Evolutionary conservation across 345 rosid species (phyloP), one percentile per base, ranked within the genome.

Genomic region (Ailanthus altissimus): DNA sequence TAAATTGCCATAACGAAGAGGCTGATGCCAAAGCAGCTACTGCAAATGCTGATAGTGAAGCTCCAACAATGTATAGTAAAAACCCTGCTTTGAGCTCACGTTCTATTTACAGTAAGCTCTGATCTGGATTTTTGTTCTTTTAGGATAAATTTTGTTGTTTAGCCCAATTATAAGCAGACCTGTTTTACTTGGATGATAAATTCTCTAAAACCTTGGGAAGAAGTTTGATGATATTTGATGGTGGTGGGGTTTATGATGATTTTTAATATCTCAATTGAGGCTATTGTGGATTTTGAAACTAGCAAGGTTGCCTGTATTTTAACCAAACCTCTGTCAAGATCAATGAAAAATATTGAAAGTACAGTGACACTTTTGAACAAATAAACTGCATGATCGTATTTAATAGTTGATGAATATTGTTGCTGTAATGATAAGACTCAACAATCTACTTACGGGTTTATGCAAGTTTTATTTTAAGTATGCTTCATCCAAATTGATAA

Each of bases 11-110:
- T 66, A 83, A 88, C 58, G 98, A 96, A 88, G 97, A 96, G 83
- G 95, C 87, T 28, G 86, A 86, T 26, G 97, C 97, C n/a, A 87
- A 81, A 85, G 85, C 85, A 67, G 97, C 98, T 6, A 91, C 97
- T 73, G 64, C 80, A 2, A 56, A 70, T 85, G 91, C 94, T 0
- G 86, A 92, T 45, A 81, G 75, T 70, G 94, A 91, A 80, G 93
- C 93, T 80, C 92, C 94, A 26, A 93, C 99, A 77, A 96, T 95
- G 99, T 93, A 90, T 46, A 67, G 49, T 61, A 57, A 11, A 15
- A 38, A 67, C 73, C 83, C 65, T 79, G 84, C 79, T 84, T 86
- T 80, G 81, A 72, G 75, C 62, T 80, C 59, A 56, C 40, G 20
- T 84, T 79, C 78, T 72, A 51, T 43, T 71, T 67, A 0, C 56